phyloP scores from a whole-genome alignment of 2,329 filamentous ascomycete species.

The Cladobotryum protrusum region DNA sequence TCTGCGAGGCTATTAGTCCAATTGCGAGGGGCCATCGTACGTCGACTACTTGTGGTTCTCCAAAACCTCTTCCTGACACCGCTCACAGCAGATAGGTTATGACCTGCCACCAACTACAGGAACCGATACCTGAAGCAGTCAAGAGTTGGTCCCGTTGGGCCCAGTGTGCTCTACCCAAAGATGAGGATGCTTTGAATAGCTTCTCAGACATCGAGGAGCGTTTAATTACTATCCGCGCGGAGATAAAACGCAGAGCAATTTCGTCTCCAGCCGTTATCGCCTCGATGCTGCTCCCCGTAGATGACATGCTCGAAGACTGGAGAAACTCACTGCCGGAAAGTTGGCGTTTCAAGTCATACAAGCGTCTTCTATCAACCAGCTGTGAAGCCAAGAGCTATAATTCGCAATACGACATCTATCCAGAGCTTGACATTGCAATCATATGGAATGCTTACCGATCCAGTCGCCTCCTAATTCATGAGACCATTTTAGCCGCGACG shows the following conservation, averaged over 20 bases:
- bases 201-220: slow-evolving; percentile 15
- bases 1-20: slow-evolving; percentile 15
- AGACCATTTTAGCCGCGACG: slow-evolving; percentile 14
- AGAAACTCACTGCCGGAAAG: too few relatives aligned
- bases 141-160: slow-evolving; percentile 18
- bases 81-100: slow-evolving; percentile 7
- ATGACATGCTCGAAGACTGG: slow-evolving; percentile 8
- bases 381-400: slow-evolving; percentile 4
- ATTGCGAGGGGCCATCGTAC: slow-evolving; percentile 16
- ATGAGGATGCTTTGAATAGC: slow-evolving; percentile 6
- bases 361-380: too few relatives aligned
- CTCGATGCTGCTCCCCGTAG: too few relatives aligned
- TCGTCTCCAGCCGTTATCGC: too few relatives aligned
- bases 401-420: slow-evolving; percentile 11
- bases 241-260: too few relatives aligned
- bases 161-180: slow-evolving; percentile 3
- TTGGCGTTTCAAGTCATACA: too few relatives aligned
- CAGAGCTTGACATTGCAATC: slow-evolving; percentile 14
- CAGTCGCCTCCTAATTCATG: slow-evolving; percentile 14
- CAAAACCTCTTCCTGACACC: background rate
- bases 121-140: slow-evolving; percentile 15
- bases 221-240: too few relatives aligned
- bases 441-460: slow-evolving; percentile 19
- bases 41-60: background rate
- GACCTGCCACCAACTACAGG: slow-evolving; percentile 19